Conservation (phyloP, 805 yeast genomes). For the Saccharomyces mikatae region DNA sequence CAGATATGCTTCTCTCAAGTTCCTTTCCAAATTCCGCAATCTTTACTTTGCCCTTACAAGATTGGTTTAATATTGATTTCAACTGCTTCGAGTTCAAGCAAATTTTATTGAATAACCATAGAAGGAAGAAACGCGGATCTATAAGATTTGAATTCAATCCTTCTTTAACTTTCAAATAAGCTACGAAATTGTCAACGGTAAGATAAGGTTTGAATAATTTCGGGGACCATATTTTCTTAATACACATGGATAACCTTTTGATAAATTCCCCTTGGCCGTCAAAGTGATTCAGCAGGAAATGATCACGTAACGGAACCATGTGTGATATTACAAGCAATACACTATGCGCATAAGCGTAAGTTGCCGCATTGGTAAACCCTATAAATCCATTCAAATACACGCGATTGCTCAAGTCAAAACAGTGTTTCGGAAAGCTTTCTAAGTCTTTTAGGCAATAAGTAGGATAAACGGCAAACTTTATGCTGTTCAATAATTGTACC, state of each 20-base stretch:
- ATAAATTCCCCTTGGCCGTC: conserved; percentile 31
- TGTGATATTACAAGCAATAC: conserved; percentile 51
- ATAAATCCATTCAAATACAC: conserved; percentile 55
- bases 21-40: conserved; percentile 17
- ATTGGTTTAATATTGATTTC: conserved; percentile 21
- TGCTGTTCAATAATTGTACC: conserved; percentile 39
- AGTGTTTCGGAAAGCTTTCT: conserved; percentile 23
- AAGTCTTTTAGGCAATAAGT: conserved; percentile 34
- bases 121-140: conserved; percentile 50
- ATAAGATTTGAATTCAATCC: conserved; percentile 14
- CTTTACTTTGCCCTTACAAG: conserved; percentile 48
- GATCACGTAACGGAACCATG: conserved; percentile 41
- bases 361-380: conserved; percentile 45
- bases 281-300: conserved; percentile 28
- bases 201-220: conserved; percentile 51
- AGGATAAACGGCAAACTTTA: conserved; percentile 48
- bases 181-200: conserved; percentile 59
- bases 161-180: conserved; percentile 38
- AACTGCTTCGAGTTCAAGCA: conserved; percentile 28
- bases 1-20: conserved; percentile 11
- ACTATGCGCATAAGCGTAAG: conserved; percentile 50
- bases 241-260: conserved; percentile 37
- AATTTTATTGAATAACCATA: conserved; percentile 51
- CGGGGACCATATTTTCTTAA: conserved; percentile 59
- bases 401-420: conserved; percentile 39